A percentile compares a stretch with the other conserved stretches of the same genome.
phyloP scores from a whole-genome alignment of 768 basidiomycete genomes.

The Mycena olivaceomarginata region DNA sequence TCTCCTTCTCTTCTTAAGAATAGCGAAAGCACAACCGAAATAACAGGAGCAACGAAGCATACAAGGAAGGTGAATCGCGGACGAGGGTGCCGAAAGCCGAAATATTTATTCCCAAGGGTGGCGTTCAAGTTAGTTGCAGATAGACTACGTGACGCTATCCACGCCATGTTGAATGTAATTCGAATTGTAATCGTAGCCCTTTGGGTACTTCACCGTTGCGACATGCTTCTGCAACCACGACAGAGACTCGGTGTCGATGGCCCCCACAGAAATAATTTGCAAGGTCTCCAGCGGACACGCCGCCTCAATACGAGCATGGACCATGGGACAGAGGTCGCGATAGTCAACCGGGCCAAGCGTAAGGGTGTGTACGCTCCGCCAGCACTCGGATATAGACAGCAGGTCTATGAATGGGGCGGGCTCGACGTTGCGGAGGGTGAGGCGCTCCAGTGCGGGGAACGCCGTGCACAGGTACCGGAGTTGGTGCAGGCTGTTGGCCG shows the following conservation, averaged over 20 bases:
- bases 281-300: conserved; percentile 7
- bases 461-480: conserved; percentile 9
- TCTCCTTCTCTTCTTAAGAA: neutral
- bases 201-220: conserved; percentile 6
- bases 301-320: neutral
- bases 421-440: neutral
- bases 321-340: conserved; percentile 19
- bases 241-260: neutral
- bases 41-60: conserved; percentile 1
- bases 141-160: conserved; percentile 24
- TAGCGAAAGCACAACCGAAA: neutral
- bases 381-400: conserved; percentile 8
- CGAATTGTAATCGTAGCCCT: neutral
- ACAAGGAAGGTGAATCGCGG: neutral
- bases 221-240: conserved; percentile 18
- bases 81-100: conserved; percentile 1
- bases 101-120: conserved; percentile 5
- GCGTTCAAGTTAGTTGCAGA: neutral
- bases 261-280: neutral
- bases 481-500: neutral
- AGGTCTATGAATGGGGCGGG: conserved; percentile 4
- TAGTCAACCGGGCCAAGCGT: conserved; percentile 5
- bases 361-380: neutral
- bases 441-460: conserved; percentile 15
- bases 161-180: conserved; percentile 30